Conservation (phyloP, 495 filamentous ascomycete genomes). For the Saxophila tyrrhenica region DNA sequence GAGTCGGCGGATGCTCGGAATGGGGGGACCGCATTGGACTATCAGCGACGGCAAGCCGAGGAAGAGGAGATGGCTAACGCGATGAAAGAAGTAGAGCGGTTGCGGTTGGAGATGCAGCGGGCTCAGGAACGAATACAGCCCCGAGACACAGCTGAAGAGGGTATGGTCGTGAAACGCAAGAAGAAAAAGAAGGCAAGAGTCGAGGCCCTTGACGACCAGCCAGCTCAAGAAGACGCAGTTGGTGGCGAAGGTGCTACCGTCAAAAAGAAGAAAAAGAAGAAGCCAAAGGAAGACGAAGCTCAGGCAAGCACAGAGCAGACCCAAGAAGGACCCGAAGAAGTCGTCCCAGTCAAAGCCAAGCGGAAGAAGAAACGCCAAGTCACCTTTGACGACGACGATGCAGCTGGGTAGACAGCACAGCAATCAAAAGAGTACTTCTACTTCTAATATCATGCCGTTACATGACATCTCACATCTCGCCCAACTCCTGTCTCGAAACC, state of each 20-base stretch:
- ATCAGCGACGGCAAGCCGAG: slow-evolving; percentile 47
- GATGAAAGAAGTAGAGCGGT: slow-evolving; percentile 71
- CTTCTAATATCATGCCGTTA: no score
- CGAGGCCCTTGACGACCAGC: slow-evolving; percentile 1
- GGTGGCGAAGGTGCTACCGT: slow-evolving; percentile 18
- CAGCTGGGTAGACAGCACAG: neutral
- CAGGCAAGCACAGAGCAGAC: slow-evolving; percentile 1
- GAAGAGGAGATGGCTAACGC: slow-evolving; percentile 77
- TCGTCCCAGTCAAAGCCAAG: slow-evolving; percentile 13
- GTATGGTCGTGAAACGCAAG: slow-evolving; percentile 67
- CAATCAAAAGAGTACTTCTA: neutral
- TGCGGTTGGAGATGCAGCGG: slow-evolving; percentile 83
- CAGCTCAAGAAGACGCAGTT: slow-evolving; percentile 8
- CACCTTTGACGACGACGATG: slow-evolving; percentile 14
- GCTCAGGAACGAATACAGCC: slow-evolving; percentile 70
- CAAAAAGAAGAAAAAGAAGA: slow-evolving; percentile 45
- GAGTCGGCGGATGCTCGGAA: slow-evolving; percentile 26
- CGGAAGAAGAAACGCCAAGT: slow-evolving; percentile 23
- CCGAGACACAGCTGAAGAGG: slow-evolving; percentile 56
- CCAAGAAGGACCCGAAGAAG: slow-evolving; percentile 6
- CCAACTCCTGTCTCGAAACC: neutral
- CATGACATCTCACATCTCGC: neutral
- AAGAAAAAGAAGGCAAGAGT: slow-evolving; percentile 42
- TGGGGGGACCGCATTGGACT: slow-evolving; percentile 27
- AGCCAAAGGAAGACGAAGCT: slow-evolving; percentile 17